Base-by-base conservation (phyloP, 306 rosid genomes). In the Castanopsis chinensis region DNA sequence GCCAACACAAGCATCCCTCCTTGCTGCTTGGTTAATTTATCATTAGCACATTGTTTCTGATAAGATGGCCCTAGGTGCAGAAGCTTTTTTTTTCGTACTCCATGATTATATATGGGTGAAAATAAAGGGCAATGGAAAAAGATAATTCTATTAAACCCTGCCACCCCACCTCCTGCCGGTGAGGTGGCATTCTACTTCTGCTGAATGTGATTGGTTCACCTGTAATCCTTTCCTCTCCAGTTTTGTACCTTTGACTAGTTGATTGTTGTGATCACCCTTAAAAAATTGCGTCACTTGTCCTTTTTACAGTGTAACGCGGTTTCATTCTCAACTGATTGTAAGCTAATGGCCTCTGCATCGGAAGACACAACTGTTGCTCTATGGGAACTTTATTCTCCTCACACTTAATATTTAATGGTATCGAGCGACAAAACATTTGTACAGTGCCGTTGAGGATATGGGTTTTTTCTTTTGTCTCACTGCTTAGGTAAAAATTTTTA, bases 311-410 rank as follows among this genome's bases (percentile, higher is more conserved):
- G 97, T 86, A 92, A 95, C 73, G 92, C 96, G 3, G 96, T 95
- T 41, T 83, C 97, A 28, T 90, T 71, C 83, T 95, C 99, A 21
- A 59, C 76, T 21, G 88, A 92, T 74, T 86, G 89, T 72, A 95
- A 89, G 83, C 89, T 88, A 68, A 78, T 95, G 97, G 99, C 98
- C 57, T 92, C 98, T 75, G 97, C 94, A 33, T 94, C 99, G 10
- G 95, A 93, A 70, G 99, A 94, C 85, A 76, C 92, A 53, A 90
- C 91, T 0, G 97, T 92, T 79, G 99, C 92, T 3, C 91, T 94
- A 8, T 94, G 99, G 99, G 90, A 92, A 82, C 81, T 94, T 71
- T 94, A 94, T 83, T 97, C 98, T 80, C 97, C 97, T 76, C 85
- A 23, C 81, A 76, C 82, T 69, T 87, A 83, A 92, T 78, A 77